These are phyloP conservation scores for Sporothrix sp. DNA, from an alignment of 2,329 filamentous ascomycete species.

Conservation along the genomic window DNA sequence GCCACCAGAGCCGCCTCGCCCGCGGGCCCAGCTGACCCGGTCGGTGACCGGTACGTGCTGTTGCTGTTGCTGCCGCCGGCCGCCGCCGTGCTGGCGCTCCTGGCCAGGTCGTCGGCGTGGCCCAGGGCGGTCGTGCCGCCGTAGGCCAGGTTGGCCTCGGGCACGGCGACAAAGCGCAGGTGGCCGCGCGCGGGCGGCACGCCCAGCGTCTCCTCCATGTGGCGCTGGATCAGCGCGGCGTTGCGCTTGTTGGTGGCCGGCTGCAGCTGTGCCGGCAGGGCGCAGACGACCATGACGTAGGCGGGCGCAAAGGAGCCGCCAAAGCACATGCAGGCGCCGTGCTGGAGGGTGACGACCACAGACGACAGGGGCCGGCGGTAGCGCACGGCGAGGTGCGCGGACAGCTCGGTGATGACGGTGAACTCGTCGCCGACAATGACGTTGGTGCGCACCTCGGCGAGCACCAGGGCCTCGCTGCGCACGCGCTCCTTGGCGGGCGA, in stretches of 20 bases:
- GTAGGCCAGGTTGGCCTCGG: constrained; percentile 62
- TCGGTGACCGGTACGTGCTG: constrained; percentile 1
- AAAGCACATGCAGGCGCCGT: constrained; percentile 65
- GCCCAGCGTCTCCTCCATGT: constrained; percentile 60
- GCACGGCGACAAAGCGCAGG: constrained; percentile 59
- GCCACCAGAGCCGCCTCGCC: constrained; percentile 6
- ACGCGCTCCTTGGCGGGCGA: constrained; percentile 35
- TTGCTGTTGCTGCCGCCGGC: neutral
- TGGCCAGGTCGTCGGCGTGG: constrained; percentile 50
- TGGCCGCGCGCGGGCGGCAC: constrained; percentile 59
- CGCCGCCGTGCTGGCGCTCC: neutral
- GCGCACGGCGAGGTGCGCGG: constrained; percentile 60
- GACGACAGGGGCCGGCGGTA: constrained; percentile 66
- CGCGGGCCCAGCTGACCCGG: neutral
- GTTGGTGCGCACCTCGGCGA: constrained; percentile 56
- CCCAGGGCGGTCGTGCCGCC: constrained; percentile 60
- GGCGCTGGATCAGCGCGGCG: constrained; percentile 64
- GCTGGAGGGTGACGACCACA: constrained; percentile 66
- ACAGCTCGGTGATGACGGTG: constrained; percentile 63
- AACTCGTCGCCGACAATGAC: constrained; percentile 63
- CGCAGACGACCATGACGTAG: constrained; percentile 66
- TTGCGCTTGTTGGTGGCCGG: constrained; percentile 73
- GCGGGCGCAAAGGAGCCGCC: constrained; percentile 68
- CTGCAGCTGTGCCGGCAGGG: constrained; percentile 58
- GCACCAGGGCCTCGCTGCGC: constrained; percentile 45